Evolutionary conservation across 73 alveolate genomes (phyloP).

Genomic region (Diophrys sp.): DNA sequence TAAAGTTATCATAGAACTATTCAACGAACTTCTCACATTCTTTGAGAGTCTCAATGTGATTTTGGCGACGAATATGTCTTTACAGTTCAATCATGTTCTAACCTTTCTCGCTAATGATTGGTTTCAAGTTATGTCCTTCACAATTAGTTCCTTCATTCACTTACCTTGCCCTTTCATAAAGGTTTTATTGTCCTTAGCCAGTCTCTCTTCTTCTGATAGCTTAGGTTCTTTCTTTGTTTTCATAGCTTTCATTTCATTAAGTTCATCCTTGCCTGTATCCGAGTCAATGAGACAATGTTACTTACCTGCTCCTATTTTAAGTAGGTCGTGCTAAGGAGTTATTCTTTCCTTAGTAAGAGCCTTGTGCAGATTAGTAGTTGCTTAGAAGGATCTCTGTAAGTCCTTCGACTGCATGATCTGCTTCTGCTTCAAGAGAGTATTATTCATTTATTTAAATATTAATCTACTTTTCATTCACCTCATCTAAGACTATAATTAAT

Average conservation of each 20-base stretch:
- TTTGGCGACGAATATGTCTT: constrained; percentile 58
- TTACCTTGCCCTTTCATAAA: constrained; percentile 51
- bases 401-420: constrained; percentile 40
- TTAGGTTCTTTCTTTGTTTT: constrained; percentile 31
- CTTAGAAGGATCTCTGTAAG: constrained; percentile 45
- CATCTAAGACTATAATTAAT: too few relatives aligned
- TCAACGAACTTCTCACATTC: constrained; percentile 69
- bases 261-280: constrained; percentile 44
- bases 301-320: constrained; percentile 37
- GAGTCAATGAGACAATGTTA: background rate
- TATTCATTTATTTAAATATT: constrained; percentile 13
- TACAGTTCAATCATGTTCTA: constrained; percentile 59
- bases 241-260: constrained; percentile 38
- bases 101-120: constrained; percentile 39
- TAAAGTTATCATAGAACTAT: constrained; percentile 56
- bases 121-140: constrained; percentile 41
- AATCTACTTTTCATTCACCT: background rate
- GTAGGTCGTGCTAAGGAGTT: constrained; percentile 43
- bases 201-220: constrained; percentile 35
- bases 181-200: constrained; percentile 37
- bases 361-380: constrained; percentile 48
- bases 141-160: background rate
- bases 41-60: constrained; percentile 63
- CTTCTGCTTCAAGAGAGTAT: constrained; percentile 30
- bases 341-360: constrained; percentile 53